Evolutionary conservation across 2,329 filamentous ascomycete species (phyloP).

Genomic region (Colletotrichum cereale): DNA sequence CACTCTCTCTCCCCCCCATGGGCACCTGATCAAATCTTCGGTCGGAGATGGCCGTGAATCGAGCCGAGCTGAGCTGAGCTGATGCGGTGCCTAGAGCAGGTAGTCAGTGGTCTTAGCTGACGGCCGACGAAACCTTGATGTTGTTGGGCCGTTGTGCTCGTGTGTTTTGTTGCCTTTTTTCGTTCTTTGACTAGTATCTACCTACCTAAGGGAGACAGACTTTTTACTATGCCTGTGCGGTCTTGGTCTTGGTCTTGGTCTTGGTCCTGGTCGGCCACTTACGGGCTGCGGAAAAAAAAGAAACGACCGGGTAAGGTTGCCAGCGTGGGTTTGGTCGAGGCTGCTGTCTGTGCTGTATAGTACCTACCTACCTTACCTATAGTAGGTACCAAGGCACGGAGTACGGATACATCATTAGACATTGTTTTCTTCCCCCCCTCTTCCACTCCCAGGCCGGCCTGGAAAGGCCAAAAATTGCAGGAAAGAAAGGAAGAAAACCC

Average conservation of each 20-base stretch:
- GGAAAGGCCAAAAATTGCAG: neutral
- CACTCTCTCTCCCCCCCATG: neutral
- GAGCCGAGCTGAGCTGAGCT: neutral
- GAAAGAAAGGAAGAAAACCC: neutral
- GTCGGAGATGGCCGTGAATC: constrained; percentile 29
- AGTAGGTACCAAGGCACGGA: too few species aligned
- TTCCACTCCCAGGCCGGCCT: neutral
- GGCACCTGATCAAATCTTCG: constrained; percentile 3
- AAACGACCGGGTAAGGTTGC: neutral
- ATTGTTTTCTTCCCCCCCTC: neutral
- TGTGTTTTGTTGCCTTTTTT: neutral
- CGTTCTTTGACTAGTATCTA: neutral
- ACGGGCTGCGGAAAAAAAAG: neutral
- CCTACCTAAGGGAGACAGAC: neutral
- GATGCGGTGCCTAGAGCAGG: neutral
- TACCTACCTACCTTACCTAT: too few species aligned
- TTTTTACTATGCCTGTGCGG: neutral
- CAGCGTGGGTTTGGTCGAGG: neutral
- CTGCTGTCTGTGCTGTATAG: neutral
- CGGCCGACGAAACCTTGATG: neutral
- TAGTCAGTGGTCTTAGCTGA: neutral
- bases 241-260: constrained; percentile 1
- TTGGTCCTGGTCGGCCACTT: neutral
- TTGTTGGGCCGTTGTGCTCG: neutral
- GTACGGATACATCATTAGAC: neutral